A percentile compares a stretch with the other conserved stretches of the same genome.
phyloP scores from a whole-genome alignment of 176 grass and related monocot genomes.

The Ananas comosus region DNA sequence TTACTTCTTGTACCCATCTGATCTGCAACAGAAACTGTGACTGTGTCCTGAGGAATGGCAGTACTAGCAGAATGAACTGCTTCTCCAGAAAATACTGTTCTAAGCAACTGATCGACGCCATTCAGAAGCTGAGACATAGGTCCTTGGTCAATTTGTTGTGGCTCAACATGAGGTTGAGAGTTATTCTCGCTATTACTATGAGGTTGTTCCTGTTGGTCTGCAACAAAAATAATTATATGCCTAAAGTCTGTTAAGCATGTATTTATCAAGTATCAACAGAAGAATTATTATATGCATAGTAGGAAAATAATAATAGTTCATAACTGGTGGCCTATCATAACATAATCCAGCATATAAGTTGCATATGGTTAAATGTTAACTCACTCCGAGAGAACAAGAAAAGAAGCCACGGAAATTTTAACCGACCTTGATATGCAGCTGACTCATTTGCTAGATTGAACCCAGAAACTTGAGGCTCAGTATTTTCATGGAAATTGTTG shows the following conservation, averaged over 20 bases:
- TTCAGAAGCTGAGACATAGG: conserved; percentile 47
- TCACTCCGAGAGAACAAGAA: too few relatives aligned
- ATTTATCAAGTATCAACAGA: too few relatives aligned
- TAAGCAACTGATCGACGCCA: conserved; percentile 37
- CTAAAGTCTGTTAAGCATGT: background rate
- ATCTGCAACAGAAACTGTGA: conserved; percentile 23
- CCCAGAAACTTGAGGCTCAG: conserved; percentile 4
- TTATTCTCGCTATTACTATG: conserved; percentile 18
- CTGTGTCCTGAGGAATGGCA: conserved; percentile 36
- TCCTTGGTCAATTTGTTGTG: conserved; percentile 28
- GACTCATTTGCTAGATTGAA: conserved; percentile 7
- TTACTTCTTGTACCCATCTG: conserved; percentile 27
- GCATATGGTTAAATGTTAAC: too few relatives aligned
- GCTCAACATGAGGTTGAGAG: conserved; percentile 25
- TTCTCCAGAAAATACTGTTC: conserved; percentile 41
- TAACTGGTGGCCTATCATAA: too few relatives aligned
- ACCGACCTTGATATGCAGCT: conserved; percentile 11
- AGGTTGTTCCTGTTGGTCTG: conserved; percentile 28
- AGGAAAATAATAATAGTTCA: too few relatives aligned
- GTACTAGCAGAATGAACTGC: conserved; percentile 22
- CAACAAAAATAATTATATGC: conserved; percentile 8
- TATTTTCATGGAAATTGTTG: background rate
- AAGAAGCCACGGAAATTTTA: background rate
- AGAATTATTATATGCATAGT: too few relatives aligned
- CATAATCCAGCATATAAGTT: too few relatives aligned